These are phyloP conservation scores for Coniferiporia sulphurascens DNA, from an alignment of 1,284 basidiomycete genomes.

Conservation along the genomic window DNA sequence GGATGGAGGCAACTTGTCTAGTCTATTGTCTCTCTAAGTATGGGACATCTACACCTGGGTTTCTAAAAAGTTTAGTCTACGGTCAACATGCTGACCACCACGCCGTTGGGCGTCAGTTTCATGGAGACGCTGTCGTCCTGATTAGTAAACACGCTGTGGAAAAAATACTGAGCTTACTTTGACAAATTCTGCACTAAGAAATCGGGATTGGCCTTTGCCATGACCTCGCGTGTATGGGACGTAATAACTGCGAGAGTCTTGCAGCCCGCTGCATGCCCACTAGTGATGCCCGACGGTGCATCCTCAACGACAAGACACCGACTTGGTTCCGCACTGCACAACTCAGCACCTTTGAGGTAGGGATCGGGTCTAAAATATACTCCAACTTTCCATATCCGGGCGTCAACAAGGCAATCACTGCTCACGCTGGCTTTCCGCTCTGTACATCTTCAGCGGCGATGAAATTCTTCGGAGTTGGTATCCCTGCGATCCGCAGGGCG, in stretches of 20 bases:
- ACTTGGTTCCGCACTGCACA: conserved; percentile 52
- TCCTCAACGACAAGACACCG: conserved; percentile 83
- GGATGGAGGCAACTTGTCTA: too few species aligned
- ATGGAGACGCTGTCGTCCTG: conserved; percentile 38
- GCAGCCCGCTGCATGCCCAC: conserved; percentile 74
- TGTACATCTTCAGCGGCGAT: conserved; percentile 77
- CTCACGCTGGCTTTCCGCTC: conserved; percentile 75
- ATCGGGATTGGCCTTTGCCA: conserved; percentile 51
- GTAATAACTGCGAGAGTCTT: conserved; percentile 78
- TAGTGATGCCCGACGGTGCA: conserved; percentile 73
- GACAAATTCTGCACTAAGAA: conserved; percentile 63
- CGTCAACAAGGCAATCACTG: conserved; percentile 13
- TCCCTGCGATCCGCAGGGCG: conserved; percentile 46
- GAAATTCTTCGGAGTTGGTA: conserved; percentile 59
- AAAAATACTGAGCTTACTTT: conserved; percentile 35
- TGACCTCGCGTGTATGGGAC: conserved; percentile 62
- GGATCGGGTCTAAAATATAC: conserved; percentile 66
- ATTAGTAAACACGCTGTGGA: neutral
- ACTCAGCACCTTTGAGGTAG: conserved; percentile 69
- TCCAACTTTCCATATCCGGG: too few species aligned
- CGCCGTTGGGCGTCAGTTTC: conserved; percentile 36
- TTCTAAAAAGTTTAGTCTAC: neutral
- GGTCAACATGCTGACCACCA: conserved; percentile 34
- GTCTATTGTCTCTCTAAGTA: too few species aligned
- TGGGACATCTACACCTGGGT: too few species aligned